A percentile compares a stretch with the other conserved stretches of the same genome.
phyloP scores from a whole-genome alignment of 75 land plant genomes.

The Chamaecyparis obtusa region DNA sequence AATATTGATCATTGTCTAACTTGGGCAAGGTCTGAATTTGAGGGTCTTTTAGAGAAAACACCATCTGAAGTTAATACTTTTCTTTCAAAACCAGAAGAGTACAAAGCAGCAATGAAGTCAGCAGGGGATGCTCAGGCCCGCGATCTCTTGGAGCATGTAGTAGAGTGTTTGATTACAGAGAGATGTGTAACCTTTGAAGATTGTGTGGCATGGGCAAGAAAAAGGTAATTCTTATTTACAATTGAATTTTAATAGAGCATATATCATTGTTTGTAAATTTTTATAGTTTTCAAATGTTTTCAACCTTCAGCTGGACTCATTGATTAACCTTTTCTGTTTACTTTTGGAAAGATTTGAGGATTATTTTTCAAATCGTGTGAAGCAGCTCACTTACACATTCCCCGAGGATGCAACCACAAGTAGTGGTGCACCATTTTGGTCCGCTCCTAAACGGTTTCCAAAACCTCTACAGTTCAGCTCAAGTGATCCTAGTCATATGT shows the following conservation, averaged over 20 bases:
- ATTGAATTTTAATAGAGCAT: not conserved
- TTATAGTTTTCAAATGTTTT: not conserved
- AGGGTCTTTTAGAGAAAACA: slow-evolving; percentile 85
- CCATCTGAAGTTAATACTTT: slow-evolving; percentile 83
- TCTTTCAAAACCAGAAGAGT: slow-evolving; percentile 62
- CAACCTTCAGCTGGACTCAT: not conserved
- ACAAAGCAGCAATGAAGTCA: slow-evolving; percentile 56
- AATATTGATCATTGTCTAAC: slow-evolving; percentile 92
- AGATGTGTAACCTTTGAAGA: slow-evolving; percentile 75
- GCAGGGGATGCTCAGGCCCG: slow-evolving; percentile 95
- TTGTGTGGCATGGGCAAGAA: slow-evolving; percentile 79
- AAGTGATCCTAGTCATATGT: slow-evolving; percentile 49
- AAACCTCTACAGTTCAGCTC: slow-evolving; percentile 62
- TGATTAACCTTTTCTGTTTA: not conserved
- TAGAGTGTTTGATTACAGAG: slow-evolving; percentile 80
- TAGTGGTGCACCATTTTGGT: slow-evolving; percentile 72
- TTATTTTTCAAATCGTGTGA: slow-evolving; percentile 87
- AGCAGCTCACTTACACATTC: slow-evolving; percentile 90
- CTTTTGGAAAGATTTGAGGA: slow-evolving; percentile 74
- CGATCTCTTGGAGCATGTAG: slow-evolving; percentile 73
- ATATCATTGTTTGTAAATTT: not conserved
- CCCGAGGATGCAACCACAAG: slow-evolving; percentile 87
- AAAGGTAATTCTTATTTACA: slow-evolving; percentile 37
- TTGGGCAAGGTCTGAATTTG: slow-evolving; percentile 97
- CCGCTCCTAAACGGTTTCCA: slow-evolving; percentile 90